Base-by-base conservation (phyloP, 2,329 filamentous ascomycete genomes). In the Fonsecaea nubica region DNA sequence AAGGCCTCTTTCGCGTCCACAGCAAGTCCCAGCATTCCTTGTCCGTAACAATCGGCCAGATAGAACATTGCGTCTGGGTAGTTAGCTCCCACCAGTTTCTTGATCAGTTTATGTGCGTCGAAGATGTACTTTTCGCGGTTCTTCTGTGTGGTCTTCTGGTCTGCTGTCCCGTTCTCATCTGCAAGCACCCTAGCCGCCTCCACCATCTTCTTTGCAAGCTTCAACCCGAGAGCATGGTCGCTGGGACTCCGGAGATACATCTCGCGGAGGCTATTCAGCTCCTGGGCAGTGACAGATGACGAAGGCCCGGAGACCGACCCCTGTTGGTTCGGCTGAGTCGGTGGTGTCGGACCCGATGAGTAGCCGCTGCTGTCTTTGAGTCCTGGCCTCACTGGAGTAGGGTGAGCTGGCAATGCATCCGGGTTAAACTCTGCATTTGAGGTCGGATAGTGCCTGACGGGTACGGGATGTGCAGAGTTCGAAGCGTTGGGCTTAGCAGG, bases 1-100 rank as follows among this genome's bases (percentile, higher is more conserved):
- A 97, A 99, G 0, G 95, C 95, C 80, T 98, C 93, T 75, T 96
- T 97, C 60, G 91, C 87, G 74, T 98, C 94, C 0, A 88, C 84
- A 73, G 94, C 89, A 12, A 92, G 81, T 4, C 93, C 92, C 25
- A 98, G 86, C 8, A 87, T 80, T 4, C 94, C 93, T 70, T 90
- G 89, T 1, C 95, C 94, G 72, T 95, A 89, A 75, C 91, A 92
- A 77, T 98, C 95, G 21, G 94, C 95, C 60, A 97, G 80, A 73
- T 92, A 92, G 79, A 99, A 99, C 88, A 97, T 96, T 35, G 94
- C 93, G 8, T 96, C 93, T 0, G 88, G 80, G 73, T 94, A 92
- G 67, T 91, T 89, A 12, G 83, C 83, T 58, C 85, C 86, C 7
- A 89, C 88, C 9, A 98, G 84, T 77, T 96, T 97, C 82, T 97